Conservation (phyloP, 2,329 filamentous ascomycete species). For the Trichothecium sympodiale region DNA sequence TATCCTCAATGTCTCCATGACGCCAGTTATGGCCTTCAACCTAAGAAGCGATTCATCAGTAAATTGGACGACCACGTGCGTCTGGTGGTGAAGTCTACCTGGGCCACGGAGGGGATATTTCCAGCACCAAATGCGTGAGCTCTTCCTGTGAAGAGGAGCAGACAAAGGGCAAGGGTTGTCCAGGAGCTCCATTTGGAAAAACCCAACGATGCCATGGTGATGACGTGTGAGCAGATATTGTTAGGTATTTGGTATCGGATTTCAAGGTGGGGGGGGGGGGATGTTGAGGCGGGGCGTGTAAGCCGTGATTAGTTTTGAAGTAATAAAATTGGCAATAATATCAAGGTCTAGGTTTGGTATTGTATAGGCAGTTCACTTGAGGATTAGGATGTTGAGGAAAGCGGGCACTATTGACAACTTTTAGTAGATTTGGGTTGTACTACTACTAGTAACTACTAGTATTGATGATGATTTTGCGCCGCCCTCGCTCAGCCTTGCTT, state of each 20-base stretch:
- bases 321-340: too few relatives aligned
- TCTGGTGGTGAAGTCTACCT: constrained; percentile 18
- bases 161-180: constrained; percentile 33
- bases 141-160: constrained; percentile 45
- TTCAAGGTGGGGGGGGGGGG: neutral
- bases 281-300: neutral
- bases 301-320: neutral
- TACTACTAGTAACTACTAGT: too few relatives aligned
- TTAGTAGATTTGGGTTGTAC: too few relatives aligned
- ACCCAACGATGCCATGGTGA: constrained; percentile 34
- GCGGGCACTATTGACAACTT: too few relatives aligned
- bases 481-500: too few relatives aligned
- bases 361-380: too few relatives aligned
- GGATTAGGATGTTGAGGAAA: too few relatives aligned
- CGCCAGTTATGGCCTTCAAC: constrained; percentile 61
- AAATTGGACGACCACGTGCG: neutral
- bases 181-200: constrained; percentile 40
- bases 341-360: too few relatives aligned
- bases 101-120: constrained; percentile 56
- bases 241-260: neutral
- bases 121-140: constrained; percentile 56
- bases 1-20: constrained; percentile 72
- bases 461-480: too few relatives aligned
- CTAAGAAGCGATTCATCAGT: constrained; percentile 17
- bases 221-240: neutral